phyloP scores from a whole-genome alignment of 2,329 filamentous ascomycete genomes.

The Ceratocystis diversiconidia region DNA sequence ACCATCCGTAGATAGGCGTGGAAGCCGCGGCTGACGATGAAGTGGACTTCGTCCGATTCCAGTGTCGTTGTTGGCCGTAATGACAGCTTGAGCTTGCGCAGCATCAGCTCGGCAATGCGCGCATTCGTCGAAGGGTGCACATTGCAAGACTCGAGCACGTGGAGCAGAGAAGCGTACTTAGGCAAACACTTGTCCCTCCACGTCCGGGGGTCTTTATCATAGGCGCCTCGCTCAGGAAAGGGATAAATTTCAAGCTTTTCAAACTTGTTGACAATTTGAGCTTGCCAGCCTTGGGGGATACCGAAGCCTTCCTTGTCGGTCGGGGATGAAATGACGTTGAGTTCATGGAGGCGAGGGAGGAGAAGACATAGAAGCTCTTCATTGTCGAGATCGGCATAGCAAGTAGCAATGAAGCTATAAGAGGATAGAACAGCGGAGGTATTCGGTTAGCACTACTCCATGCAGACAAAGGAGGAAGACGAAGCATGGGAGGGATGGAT shows the following conservation, averaged over 20 bases:
- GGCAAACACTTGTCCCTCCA: constrained; percentile 51
- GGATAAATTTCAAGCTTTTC: constrained; percentile 48
- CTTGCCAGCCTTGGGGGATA: constrained; percentile 56
- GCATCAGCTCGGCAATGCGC: constrained; percentile 49
- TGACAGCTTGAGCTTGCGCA: constrained; percentile 51
- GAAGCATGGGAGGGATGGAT: too few relatives aligned
- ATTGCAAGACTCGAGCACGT: constrained; percentile 45
- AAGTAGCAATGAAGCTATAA: constrained; percentile 54
- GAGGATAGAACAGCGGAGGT: background rate
- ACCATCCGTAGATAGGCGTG: constrained; percentile 56
- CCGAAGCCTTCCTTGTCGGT: constrained; percentile 39
- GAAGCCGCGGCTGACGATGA: constrained; percentile 63
- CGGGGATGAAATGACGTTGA: constrained; percentile 38
- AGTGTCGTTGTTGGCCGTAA: constrained; percentile 45
- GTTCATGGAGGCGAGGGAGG: constrained; percentile 49
- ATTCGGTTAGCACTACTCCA: background rate
- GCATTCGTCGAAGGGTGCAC: constrained; percentile 53
- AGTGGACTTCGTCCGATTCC: constrained; percentile 49
- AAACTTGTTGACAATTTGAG: constrained; percentile 57
- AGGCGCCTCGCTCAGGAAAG: constrained; percentile 48
- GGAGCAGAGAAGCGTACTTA: constrained; percentile 53
- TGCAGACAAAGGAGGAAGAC: too few relatives aligned
- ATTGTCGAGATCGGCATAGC: constrained; percentile 54
- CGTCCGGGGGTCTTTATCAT: constrained; percentile 45
- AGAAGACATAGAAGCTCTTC: constrained; percentile 56